Conservation (phyloP, 768 basidiomycete genomes). For the Hemileccinum impolitum region DNA sequence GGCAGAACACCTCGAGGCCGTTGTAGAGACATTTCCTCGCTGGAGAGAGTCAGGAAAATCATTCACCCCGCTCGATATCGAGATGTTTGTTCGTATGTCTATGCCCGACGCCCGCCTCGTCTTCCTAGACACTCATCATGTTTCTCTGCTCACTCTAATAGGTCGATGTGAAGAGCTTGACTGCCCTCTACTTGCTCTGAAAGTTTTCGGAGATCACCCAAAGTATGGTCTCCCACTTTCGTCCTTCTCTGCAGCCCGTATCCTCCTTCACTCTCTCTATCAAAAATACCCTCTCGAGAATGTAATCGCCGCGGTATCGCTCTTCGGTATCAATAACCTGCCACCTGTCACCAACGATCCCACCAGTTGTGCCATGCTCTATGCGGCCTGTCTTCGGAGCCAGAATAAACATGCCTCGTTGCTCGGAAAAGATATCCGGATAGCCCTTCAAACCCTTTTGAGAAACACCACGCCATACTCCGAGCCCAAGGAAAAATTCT, state of each 20-base stretch:
- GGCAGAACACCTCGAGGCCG: slow-evolving; percentile 45
- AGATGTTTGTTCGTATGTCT: slow-evolving; percentile 54
- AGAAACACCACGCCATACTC: slow-evolving; percentile 11
- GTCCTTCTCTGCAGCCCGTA: slow-evolving; percentile 49
- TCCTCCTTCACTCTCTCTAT: slow-evolving; percentile 56
- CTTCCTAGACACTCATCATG: not conserved
- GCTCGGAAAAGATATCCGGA: slow-evolving; percentile 42
- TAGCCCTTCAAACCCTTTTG: slow-evolving; percentile 37
- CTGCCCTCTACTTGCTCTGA: slow-evolving; percentile 54
- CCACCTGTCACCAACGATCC: slow-evolving; percentile 54
- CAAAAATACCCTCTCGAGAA: slow-evolving; percentile 43
- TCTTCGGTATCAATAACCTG: slow-evolving; percentile 54
- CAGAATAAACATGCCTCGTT: slow-evolving; percentile 35
- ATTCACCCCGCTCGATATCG: slow-evolving; percentile 39
- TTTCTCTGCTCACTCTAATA: slow-evolving; percentile 21
- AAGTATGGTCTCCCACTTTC: slow-evolving; percentile 54
- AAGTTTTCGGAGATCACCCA: slow-evolving; percentile 58
- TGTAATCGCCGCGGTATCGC: slow-evolving; percentile 47
- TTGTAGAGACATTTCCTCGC: slow-evolving; percentile 45
- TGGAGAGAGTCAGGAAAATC: slow-evolving; percentile 46
- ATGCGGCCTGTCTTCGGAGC: slow-evolving; percentile 52
- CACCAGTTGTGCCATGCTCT: slow-evolving; percentile 53
- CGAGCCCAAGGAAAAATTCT: slow-evolving; percentile 16
- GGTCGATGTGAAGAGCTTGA: slow-evolving; percentile 60
- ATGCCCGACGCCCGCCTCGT: not conserved